phyloP scores from a whole-genome alignment of 75 land plant species.

The Cupressus sempervirens region DNA sequence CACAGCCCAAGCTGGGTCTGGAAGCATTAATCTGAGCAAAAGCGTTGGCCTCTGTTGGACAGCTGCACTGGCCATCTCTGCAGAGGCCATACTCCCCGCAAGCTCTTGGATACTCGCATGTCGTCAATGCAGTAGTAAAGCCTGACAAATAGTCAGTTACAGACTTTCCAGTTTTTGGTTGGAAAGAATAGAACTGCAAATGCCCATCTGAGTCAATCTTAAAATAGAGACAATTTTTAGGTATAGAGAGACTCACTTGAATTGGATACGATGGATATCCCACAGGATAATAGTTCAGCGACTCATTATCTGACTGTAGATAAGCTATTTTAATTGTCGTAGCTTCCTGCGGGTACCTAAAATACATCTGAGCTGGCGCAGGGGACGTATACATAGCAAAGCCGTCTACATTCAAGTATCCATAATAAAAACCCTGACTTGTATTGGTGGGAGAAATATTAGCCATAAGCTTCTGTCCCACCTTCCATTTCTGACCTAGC shows the following conservation, averaged over 20 bases:
- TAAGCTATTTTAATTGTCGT: background rate
- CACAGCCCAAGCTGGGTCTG: background rate
- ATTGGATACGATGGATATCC: background rate
- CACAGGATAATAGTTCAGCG: background rate
- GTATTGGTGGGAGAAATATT: slow-evolving; percentile 16
- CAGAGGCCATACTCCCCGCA: slow-evolving; percentile 33
- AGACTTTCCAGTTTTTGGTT: background rate
- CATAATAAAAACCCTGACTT: slow-evolving; percentile 8
- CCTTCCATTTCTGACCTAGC: slow-evolving; percentile 23
- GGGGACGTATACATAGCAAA: background rate
- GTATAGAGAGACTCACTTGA: too few relatives aligned
- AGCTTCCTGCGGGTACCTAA: background rate
- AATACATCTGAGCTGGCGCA: background rate
- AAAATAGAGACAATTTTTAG: background rate
- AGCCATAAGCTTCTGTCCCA: slow-evolving; percentile 22
- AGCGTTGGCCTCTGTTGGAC: background rate
- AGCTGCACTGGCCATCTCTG: slow-evolving; percentile 15
- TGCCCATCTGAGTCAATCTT: slow-evolving; percentile 12
- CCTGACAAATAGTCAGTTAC: background rate
- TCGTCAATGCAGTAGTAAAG: too few relatives aligned
- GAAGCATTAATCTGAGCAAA: background rate
- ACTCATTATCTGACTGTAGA: background rate
- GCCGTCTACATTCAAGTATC: background rate
- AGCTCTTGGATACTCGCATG: slow-evolving; percentile 15
- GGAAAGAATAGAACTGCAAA: background rate